These are phyloP conservation scores for Diaporthe nobilis DNA, from an alignment of 2,329 filamentous ascomycete genomes.

Conservation along the genomic window DNA sequence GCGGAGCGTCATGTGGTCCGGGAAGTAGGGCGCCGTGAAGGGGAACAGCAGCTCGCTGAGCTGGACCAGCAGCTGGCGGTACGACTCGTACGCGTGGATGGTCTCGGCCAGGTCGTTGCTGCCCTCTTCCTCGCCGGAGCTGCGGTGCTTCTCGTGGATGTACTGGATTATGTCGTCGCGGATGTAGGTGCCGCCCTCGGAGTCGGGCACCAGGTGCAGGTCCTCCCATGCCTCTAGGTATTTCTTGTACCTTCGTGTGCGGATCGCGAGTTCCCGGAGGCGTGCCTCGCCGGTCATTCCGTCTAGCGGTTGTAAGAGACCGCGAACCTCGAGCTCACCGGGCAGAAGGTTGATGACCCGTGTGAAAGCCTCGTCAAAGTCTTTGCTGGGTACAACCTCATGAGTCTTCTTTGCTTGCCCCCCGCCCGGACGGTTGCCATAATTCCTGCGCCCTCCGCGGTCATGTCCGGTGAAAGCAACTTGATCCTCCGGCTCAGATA, in stretches of 20 bases:
- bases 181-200: slow-evolving; percentile 53
- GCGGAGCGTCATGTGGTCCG: slow-evolving; percentile 60
- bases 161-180: slow-evolving; percentile 58
- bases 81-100: slow-evolving; percentile 58
- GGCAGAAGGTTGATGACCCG: slow-evolving; percentile 49
- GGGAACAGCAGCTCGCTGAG: slow-evolving; percentile 56
- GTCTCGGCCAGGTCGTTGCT: slow-evolving; percentile 48
- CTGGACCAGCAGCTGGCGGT: slow-evolving; percentile 55
- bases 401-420: background rate
- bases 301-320: slow-evolving; percentile 54
- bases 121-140: slow-evolving; percentile 39
- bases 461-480: background rate
- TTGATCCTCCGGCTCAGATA: background rate
- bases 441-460: background rate
- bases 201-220: slow-evolving; percentile 49
- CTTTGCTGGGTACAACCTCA: slow-evolving; percentile 24
- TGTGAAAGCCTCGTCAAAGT: slow-evolving; percentile 45
- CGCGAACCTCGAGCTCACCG: slow-evolving; percentile 52
- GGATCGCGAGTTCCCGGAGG: slow-evolving; percentile 56
- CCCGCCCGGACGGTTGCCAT: background rate
- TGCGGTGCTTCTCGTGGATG: slow-evolving; percentile 48
- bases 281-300: slow-evolving; percentile 54
- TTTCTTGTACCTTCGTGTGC: slow-evolving; percentile 55
- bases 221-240: slow-evolving; percentile 58
- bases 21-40: slow-evolving; percentile 57